A percentile compares a stretch with the other conserved stretches of the same genome.
Evolutionary conservation across 1,284 basidiomycete genomes (phyloP).

Genomic region (Meira nashicola): DNA sequence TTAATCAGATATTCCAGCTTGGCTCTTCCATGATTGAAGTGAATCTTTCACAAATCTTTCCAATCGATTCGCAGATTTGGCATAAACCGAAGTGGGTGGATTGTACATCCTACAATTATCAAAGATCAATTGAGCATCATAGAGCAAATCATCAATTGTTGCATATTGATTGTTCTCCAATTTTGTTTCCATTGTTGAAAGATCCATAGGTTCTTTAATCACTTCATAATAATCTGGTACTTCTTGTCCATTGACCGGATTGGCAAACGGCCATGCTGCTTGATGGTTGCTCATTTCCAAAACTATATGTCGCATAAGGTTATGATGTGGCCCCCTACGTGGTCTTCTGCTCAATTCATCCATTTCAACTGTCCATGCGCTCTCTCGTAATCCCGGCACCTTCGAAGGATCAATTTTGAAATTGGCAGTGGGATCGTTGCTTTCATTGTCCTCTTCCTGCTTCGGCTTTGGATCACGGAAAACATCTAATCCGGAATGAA

Average conservation of each 20-base stretch:
- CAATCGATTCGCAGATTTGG: slow-evolving; percentile 77
- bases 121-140: slow-evolving; percentile 71
- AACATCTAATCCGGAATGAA: slow-evolving; percentile 74
- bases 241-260: slow-evolving; percentile 75
- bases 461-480: slow-evolving; percentile 56
- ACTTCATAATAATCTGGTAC: slow-evolving; percentile 82
- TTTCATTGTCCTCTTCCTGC: slow-evolving; percentile 22
- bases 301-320: slow-evolving; percentile 74
- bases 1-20: slow-evolving; percentile 6
- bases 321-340: slow-evolving; percentile 60
- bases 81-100: slow-evolving; percentile 75
- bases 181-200: slow-evolving; percentile 87
- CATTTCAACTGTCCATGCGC: slow-evolving; percentile 87
- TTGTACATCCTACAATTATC: slow-evolving; percentile 91
- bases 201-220: slow-evolving; percentile 66
- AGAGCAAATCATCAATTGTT: slow-evolving; percentile 70
- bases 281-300: slow-evolving; percentile 76
- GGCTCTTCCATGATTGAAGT: slow-evolving; percentile 18
- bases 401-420: slow-evolving; percentile 39
- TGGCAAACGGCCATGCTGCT: slow-evolving; percentile 79
- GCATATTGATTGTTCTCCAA: slow-evolving; percentile 73
- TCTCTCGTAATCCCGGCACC: slow-evolving; percentile 60
- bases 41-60: slow-evolving; percentile 58
- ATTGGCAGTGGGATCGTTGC: slow-evolving; percentile 18
- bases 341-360: slow-evolving; percentile 65